Base-by-base conservation (phyloP, 225 moss, liverwort and hornwort genomes). In the Straminergon stramineum region DNA sequence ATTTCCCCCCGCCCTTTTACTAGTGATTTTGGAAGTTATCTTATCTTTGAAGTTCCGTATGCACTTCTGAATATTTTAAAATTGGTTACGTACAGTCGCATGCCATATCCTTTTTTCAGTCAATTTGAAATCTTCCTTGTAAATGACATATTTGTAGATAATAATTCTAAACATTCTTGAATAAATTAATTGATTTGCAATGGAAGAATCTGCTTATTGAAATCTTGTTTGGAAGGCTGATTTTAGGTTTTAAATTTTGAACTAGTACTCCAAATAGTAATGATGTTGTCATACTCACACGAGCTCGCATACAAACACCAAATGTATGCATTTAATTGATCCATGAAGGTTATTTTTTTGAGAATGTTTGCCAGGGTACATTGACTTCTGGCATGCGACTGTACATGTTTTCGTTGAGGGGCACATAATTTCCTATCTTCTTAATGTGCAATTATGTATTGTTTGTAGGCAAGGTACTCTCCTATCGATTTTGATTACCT, bases 401-500 rank as follows among this genome's bases (percentile, higher is more conserved):
- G 84, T 28, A 52, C 31, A 31, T 13, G 26, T 34, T 71, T 85
- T 41, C 39, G 24, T 85, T 43, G 34, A 34, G 60, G 43, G 20
- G 10, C 15, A 31, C 39, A 15, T 84, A 45, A 56, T 73, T 58
- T 85, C 43, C 43, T 34, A 32, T 43, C 85, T 30, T 39, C 31
- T 76, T 37, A 52, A 62, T 62, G 79, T 87, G 57, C 66, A 65
- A 63, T 65, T 60, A 15, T 70, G 13, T n/a, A 51, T 67, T 88
- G 34, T 79, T n/a, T 94, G 93, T 93, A 99, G 99, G 96, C 99
- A 53, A 96, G 90, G 86, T 96, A 89, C 91, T 99, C 99, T 56
- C 75, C 93, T 22, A 99, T 99, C 69, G 95, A 95, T 52, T 99
- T 99, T 84, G 96, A 99, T 90, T 99, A 96, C 87, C 88, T 99